Base-by-base conservation (phyloP, 1,139 yeast species). In the Zygoascus sp. region DNA sequence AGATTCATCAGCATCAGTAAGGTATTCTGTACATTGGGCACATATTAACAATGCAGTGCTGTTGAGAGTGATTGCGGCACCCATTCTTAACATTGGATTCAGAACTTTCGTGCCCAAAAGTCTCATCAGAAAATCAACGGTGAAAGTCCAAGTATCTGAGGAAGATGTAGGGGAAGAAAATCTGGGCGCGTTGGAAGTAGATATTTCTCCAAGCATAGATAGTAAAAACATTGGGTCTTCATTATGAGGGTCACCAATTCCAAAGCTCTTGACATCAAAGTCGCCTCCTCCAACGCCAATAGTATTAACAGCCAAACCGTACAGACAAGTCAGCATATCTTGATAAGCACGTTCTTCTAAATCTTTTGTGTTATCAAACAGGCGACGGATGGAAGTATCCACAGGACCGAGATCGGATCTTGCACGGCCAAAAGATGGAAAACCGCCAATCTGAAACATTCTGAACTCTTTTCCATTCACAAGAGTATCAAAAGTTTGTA, bases 401-500 rank as follows among this genome's bases (percentile, higher is more conserved):
- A 42, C 39, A n/a, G 25, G 10, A 9, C 36, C 16, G 9, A 42
- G 22, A 4, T 42, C 45, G 11, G 27, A 5, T 15, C 40, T 19
- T 9, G 20, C 36, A 13, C 27, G 35, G 7, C 40, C 32, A 11
- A 42, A 42, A 23, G 28, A 15, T 1, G 45, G 45, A 32, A 35
- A 35, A 3, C 36, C 45, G 3, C 34, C 45, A n/a, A 28, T 7
- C 3, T 8, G 17, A 11, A 42, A 27, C 3, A 19, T 11, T 11
- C 50, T 43, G 1, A 43, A 42, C 2, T 46, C 50, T 1, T 49
- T 42, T 1, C 54, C 57, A 55, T 60, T 72, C 76, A 65, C 79
- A 77, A 57, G 80, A 75, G 53, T 80, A 71, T 95, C 96, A 77
- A 63, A 59, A 11, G 66, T 50, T 40, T 86, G 95, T 47, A 90